Evolutionary conservation across 2,329 filamentous ascomycete genomes (phyloP), one percentile per base, ranked within the genome.

Genomic region (Trichocomaceae sp.): DNA sequence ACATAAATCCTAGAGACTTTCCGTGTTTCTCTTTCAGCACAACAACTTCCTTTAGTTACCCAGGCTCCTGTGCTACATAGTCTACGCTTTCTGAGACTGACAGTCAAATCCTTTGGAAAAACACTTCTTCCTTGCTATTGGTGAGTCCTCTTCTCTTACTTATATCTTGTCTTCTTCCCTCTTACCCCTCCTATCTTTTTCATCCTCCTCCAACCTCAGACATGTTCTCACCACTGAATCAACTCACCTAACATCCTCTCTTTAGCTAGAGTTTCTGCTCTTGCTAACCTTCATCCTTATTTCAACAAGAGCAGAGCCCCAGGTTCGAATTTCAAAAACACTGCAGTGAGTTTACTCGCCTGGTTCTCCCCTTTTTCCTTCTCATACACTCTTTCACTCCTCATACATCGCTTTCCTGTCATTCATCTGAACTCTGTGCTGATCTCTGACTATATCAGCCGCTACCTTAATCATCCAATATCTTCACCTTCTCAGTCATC

Each of bases 151-250:
- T 47, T 20, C 37, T 48, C 31, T 35, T 10, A 4, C 6, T 54
- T 47, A 46, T 33, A 45, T 45, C 50, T 49, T 46, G 33, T 37
- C 33, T 26, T 39, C 52, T 39, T 52, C 33, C 47, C 53, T 57
- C 42, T 39, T 53, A 42, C 31, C 17, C 54, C 42, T 44, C 48
- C 57, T 49, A n/a, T 17, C 26, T 19, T 26, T 47, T 23, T 47
- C 17, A 37, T 41, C 50, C 47, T 53, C 48, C 52, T 50, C 3
- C 10, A 19, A 17, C 17, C 48, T 50, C 17, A 39, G 31, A 35
- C 5, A 2, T 4, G 17, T 33, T 19, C 23, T 50, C 48, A 19
- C 22, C 7, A 15, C 48, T 15, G 8, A 26, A 12, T 12, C 33
- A 20, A 41, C 23, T 10, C 33, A 20, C 41, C 13, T 35, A 13